Evolutionary conservation across 352 stramenopile genomes (phyloP), one percentile per base, ranked within the genome.

Genomic region (Phytophthora hybrid): DNA sequence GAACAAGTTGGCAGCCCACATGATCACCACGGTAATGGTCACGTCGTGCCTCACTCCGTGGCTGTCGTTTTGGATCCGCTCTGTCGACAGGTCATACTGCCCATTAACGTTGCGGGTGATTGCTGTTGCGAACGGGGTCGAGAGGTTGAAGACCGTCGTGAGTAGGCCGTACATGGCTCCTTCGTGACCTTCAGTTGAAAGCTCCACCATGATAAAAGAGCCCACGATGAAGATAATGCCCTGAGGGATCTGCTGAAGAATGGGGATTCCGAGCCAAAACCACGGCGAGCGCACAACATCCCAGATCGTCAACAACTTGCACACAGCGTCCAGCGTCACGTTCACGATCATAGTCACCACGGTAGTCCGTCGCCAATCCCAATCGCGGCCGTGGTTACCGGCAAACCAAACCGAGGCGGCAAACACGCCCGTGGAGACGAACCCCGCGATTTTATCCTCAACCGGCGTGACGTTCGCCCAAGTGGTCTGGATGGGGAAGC

Each of bases 101-200:
- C 44, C 44, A 52, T 52, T 52, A 19, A 52, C 44, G 18, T 52
- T 52, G 44, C 44, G 44, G 44, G 44, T 52, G n/a, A 52, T 52
- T 11, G 44, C 44, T 11, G 44, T 52, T 52, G 44, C 44, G 44
- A 52, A 52, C 44, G 44, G 44, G 6, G 44, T 52, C 6, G 44
- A 52, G 6, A 52, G 44, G 9, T 52, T 52, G 18, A 52, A 52
- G n/a, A 52, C 44, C n/a, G 44, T 52, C 44, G 44, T 52, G 18
- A 52, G 44, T 8, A 52, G 44, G 5, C 44, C 44, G 7, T 52
- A 52, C 44, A 52, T 52, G 44, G 44, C 44, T 52, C 44, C 44
- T 52, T 52, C 44, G 18, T 52, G 44, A 8, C 44, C 44, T 52
- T 52, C 44, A 4, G 44, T 52, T 52, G 44, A 52, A 6, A 52